Evolutionary conservation across 2,329 filamentous ascomycete genomes (phyloP).

Genomic region (Macrophomina phaseolina): DNA sequence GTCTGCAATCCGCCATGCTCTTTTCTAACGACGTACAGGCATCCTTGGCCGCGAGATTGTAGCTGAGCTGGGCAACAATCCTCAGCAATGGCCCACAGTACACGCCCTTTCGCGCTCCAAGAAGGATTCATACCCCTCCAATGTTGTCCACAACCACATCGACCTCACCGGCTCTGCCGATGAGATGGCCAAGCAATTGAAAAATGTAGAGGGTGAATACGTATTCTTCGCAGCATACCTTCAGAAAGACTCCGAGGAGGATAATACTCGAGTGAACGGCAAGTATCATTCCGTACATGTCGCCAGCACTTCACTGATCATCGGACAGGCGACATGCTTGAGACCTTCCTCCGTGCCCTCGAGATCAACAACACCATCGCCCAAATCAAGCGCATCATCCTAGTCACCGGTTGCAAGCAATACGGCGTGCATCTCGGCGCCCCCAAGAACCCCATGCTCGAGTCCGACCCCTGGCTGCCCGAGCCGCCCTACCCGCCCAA

Average conservation of each 20-base stretch:
- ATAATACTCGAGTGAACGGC: conserved; percentile 46
- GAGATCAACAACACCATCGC: conserved; percentile 49
- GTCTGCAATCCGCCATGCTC: not conserved
- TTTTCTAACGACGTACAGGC: conserved; percentile 34
- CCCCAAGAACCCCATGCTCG: conserved; percentile 55
- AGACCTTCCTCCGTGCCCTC: conserved; percentile 56
- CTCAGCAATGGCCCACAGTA: conserved; percentile 44
- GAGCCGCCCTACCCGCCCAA: conserved; percentile 45
- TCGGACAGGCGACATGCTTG: conserved; percentile 48
- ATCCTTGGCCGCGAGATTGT: conserved; percentile 51
- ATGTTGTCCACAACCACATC: conserved; percentile 47
- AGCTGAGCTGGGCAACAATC: conserved; percentile 43
- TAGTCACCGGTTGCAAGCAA: conserved; percentile 59
- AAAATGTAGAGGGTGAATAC: conserved; percentile 46
- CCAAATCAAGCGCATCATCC: conserved; percentile 54
- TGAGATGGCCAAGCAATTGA: conserved; percentile 46
- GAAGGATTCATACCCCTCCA: conserved; percentile 43
- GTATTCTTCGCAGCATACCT: conserved; percentile 54
- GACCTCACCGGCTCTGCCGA: conserved; percentile 45
- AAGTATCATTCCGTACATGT: not conserved
- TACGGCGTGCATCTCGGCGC: conserved; percentile 60
- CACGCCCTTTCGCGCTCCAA: conserved; percentile 50
- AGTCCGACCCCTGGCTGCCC: conserved; percentile 54
- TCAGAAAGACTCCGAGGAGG: conserved; percentile 43
- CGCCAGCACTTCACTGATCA: too few relatives aligned